Percentiles rank a stretch among this genome's conserved stretches.
Evolutionary conservation across 139 green algal species (phyloP).

Genomic region (Edaphochlamys debaryana): DNA sequence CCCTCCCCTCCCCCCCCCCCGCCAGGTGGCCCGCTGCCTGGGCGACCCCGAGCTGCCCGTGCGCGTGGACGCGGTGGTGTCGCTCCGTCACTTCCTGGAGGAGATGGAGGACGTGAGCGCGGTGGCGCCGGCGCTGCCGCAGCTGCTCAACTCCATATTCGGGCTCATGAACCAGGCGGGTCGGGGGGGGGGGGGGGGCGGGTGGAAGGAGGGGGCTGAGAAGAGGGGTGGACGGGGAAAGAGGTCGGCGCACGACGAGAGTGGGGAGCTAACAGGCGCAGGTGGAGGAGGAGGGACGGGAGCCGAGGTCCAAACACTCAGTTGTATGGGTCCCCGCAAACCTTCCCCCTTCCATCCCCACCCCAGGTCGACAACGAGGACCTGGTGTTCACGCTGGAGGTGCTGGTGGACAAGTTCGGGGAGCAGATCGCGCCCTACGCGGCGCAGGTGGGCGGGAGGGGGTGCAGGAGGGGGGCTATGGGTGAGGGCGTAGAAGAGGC

Average conservation of each 20-base stretch:
- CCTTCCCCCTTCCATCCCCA: too few species aligned
- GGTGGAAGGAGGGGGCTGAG: neutral
- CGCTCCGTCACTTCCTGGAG: conserved; percentile 91
- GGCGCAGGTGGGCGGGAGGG: too few species aligned
- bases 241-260: too few species aligned
- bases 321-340: too few species aligned
- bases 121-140: conserved; percentile 84
- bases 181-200: neutral
- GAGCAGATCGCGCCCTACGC: conserved; percentile 95
- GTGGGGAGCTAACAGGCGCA: too few species aligned
- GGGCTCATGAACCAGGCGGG: conserved; percentile 88
- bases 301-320: too few species aligned
- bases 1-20: conserved; percentile 16
- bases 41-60: conserved; percentile 91
- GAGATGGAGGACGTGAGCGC: conserved; percentile 73
- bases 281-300: too few species aligned
- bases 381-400: conserved; percentile 94
- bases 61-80: conserved; percentile 83
- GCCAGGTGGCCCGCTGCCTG: conserved; percentile 61
- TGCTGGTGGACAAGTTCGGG: conserved; percentile 95
- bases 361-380: conserved; percentile 90
- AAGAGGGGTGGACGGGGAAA: neutral
- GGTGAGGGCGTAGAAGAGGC: too few species aligned
- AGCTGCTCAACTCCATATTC: conserved; percentile 91
- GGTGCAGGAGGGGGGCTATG: too few species aligned